Evolutionary conservation across 192 early-diverging fungal species (phyloP).

Genomic region (Rhizophlyctis rosea): DNA sequence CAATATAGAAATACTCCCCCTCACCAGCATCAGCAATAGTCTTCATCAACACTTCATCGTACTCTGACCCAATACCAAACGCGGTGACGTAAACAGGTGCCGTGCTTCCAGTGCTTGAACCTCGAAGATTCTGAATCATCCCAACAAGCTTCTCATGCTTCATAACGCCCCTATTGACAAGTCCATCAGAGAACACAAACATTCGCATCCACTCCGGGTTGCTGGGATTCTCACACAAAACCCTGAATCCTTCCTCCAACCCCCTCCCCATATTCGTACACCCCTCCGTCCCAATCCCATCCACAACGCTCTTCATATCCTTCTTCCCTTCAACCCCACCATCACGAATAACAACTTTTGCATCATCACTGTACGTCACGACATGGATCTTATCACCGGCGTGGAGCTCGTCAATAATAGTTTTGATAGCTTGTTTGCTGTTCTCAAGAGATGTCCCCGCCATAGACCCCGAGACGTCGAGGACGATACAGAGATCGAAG

Average conservation of each 20-base stretch:
- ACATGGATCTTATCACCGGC: background rate
- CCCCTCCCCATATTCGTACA: background rate
- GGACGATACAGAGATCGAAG: background rate
- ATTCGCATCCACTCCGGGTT: background rate
- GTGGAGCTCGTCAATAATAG: background rate
- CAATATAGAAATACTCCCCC: background rate
- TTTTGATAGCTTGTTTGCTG: background rate
- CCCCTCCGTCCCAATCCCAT: background rate
- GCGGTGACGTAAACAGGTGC: background rate
- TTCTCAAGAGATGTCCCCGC: background rate
- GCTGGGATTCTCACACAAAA: background rate
- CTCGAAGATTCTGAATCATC: no score
- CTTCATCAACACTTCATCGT: background rate
- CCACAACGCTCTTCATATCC: background rate
- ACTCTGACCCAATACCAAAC: background rate
- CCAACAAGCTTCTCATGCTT: background rate
- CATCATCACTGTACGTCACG: background rate
- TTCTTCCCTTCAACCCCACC: background rate
- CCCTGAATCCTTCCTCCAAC: background rate
- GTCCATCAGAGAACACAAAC: background rate
- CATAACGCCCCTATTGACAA: background rate
- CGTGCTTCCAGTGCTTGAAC: no score
- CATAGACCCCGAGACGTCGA: background rate
- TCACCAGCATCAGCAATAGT: background rate
- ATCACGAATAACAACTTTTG: background rate